Evolutionary conservation across 768 basidiomycete species (phyloP).

Genomic region (Leccinellum luteum): DNA sequence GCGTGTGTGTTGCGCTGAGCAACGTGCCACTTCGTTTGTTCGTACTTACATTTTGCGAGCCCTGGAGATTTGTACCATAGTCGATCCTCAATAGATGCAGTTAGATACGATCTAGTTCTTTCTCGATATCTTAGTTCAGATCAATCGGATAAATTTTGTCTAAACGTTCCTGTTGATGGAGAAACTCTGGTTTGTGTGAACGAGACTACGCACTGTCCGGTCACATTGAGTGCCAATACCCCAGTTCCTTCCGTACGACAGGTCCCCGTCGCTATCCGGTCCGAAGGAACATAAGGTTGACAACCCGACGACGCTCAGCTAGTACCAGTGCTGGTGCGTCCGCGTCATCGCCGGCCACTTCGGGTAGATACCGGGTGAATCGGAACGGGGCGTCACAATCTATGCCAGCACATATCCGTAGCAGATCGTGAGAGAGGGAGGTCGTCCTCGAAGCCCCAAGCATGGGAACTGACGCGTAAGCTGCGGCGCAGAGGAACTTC

Average conservation of each 20-base stretch:
- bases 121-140: not conserved
- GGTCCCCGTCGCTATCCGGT: not conserved
- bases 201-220: not conserved
- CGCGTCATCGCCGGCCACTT: not conserved
- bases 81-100: not conserved
- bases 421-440: not conserved
- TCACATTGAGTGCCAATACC: too few species aligned
- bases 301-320: not conserved
- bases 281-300: not conserved
- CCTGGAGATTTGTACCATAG: not conserved
- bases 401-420: not conserved
- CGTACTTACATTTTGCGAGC: slow-evolving; percentile 16
- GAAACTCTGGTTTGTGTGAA: too few species aligned
- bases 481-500: not conserved
- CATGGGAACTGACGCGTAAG: not conserved
- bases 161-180: not conserved
- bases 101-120: not conserved
- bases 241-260: not conserved
- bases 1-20: slow-evolving; percentile 8
- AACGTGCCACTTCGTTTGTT: slow-evolving; percentile 11
- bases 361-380: not conserved
- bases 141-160: not conserved
- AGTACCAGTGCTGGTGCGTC: not conserved
- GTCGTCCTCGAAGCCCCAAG: not conserved
- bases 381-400: not conserved